These are phyloP conservation scores for Monosporozyma yasuniensis DNA, from an alignment of 805 yeast species.

Conservation along the genomic window DNA sequence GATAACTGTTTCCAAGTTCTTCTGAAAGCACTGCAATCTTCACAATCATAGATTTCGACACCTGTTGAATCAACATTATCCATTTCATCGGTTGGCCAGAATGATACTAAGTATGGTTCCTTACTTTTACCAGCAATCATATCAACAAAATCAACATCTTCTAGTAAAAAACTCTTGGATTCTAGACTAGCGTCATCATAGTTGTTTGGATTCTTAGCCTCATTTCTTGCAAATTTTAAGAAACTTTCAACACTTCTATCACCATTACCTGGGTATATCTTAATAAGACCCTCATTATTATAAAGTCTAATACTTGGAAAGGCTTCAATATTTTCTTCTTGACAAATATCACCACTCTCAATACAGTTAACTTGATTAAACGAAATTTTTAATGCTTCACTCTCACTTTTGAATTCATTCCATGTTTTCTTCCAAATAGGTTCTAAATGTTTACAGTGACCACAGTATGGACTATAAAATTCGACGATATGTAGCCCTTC, in stretches of 20 bases:
- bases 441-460: constrained; percentile 69
- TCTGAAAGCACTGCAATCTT: constrained; percentile 43
- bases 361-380: constrained; percentile 81
- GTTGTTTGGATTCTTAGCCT: constrained; percentile 39
- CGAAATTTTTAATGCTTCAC: constrained; percentile 34
- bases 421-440: constrained; percentile 77
- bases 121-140: constrained; percentile 43
- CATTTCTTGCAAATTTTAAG: constrained; percentile 44
- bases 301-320: constrained; percentile 70
- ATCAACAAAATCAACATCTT: constrained; percentile 36
- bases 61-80: constrained; percentile 25
- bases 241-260: constrained; percentile 43
- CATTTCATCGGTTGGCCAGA: constrained; percentile 52
- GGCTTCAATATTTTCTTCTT: constrained; percentile 47
- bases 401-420: constrained; percentile 38
- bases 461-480: constrained; percentile 84
- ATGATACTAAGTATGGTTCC: constrained; percentile 49
- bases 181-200: constrained; percentile 32
- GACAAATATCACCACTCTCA: constrained; percentile 79
- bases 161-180: constrained; percentile 34
- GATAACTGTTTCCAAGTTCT: constrained; percentile 51
- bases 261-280: constrained; percentile 41
- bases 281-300: constrained; percentile 42
- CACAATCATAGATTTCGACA: constrained; percentile 35
- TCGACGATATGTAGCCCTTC: constrained; percentile 68